phyloP scores from a whole-genome alignment of 495 filamentous ascomycete species.

The Penicillium angulare region DNA sequence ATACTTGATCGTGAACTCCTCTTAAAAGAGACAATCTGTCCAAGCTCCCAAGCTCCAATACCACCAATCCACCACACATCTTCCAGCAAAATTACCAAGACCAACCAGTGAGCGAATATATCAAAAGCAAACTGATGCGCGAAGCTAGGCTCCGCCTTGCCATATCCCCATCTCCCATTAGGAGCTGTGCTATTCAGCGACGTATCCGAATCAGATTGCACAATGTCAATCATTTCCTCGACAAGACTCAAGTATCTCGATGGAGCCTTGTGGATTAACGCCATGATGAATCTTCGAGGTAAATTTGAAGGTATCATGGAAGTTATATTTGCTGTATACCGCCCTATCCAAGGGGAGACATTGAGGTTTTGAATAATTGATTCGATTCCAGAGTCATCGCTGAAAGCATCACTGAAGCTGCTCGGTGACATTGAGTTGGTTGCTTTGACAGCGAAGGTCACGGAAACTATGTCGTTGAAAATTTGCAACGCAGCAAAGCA shows the following conservation, averaged over 20 bases:
- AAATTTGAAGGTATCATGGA: slow-evolving; percentile 25
- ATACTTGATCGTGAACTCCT: slow-evolving; percentile 7
- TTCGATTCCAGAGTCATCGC: neutral
- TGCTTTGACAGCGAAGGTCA: no score
- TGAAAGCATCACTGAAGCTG: no score
- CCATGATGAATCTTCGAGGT: slow-evolving; percentile 30
- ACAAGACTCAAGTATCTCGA: slow-evolving; percentile 21
- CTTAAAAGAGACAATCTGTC: slow-evolving; percentile 23
- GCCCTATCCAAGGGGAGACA: neutral
- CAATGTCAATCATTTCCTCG: slow-evolving; percentile 17
- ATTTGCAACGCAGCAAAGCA: no score
- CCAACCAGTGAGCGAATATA: slow-evolving; percentile 45
- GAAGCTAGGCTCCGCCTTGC: slow-evolving; percentile 15
- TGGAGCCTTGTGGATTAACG: slow-evolving; percentile 28
- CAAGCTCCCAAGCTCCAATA: slow-evolving; percentile 31
- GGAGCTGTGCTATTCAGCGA: neutral
- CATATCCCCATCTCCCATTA: neutral
- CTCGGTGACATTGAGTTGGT: neutral
- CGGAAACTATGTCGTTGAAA: no score
- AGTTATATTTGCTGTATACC: slow-evolving; percentile 21
- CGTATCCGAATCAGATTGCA: neutral
- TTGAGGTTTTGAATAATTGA: no score
- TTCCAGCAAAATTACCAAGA: slow-evolving; percentile 41
- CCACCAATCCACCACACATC: slow-evolving; percentile 46
- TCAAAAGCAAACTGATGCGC: slow-evolving; percentile 37